Conservation (phyloP, 805 yeast species). For the Kregervanrija delftensis region DNA sequence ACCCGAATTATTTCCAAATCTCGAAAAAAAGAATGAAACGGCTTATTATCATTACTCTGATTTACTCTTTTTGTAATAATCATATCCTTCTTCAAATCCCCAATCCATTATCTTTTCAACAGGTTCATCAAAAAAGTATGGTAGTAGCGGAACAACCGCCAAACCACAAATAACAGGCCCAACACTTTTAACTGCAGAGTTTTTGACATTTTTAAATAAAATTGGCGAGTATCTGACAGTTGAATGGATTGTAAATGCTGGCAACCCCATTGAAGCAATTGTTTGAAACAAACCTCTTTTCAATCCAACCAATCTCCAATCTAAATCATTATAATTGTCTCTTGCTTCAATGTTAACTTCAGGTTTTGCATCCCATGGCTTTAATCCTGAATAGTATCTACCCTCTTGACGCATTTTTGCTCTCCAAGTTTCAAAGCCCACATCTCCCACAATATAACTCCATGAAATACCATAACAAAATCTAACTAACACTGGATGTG, state of each 20-base stretch:
- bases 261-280: constrained; percentile 80
- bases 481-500: constrained; percentile 58
- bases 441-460: constrained; percentile 72
- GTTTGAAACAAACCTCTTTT: constrained; percentile 78
- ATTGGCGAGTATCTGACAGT: constrained; percentile 63
- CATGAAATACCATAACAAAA: constrained; percentile 70
- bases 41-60: too few species aligned
- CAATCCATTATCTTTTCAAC: constrained; percentile 64
- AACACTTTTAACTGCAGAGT: constrained; percentile 44
- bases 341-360: constrained; percentile 34
- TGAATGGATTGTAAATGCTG: constrained; percentile 79
- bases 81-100: constrained; percentile 44
- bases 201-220: constrained; percentile 49
- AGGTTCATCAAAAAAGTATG: constrained; percentile 77
- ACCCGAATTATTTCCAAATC: not conserved
- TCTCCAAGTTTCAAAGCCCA: constrained; percentile 66
- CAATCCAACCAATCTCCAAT: constrained; percentile 58
- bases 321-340: constrained; percentile 36
- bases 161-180: constrained; percentile 80
- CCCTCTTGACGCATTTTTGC: constrained; percentile 63
- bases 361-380: constrained; percentile 60
- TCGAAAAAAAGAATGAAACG: too few species aligned
- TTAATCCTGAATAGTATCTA: constrained; percentile 47
- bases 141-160: constrained; percentile 69
- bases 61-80: too few species aligned